Evolutionary conservation across 306 rosid genomes (phyloP).

Genomic region (Amphicarpaea edgeworthii): DNA sequence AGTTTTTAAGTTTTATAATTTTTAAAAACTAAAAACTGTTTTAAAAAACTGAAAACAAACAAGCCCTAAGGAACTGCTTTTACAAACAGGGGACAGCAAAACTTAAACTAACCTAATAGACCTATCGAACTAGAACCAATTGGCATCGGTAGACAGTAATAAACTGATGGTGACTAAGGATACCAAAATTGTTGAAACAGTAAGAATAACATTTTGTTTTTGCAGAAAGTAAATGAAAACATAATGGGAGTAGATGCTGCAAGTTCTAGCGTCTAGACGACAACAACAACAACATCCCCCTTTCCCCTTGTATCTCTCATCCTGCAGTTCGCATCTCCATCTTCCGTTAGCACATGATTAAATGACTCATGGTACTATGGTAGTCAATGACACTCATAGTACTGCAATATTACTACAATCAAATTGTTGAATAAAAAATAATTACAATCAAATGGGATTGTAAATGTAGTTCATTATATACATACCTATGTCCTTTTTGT

Average conservation of each 20-base stretch:
- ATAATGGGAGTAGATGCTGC: neutral
- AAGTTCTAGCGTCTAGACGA: constrained; percentile 29
- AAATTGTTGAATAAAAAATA: constrained; percentile 29
- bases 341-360: constrained; percentile 29
- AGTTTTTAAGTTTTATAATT: no score
- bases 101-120: constrained; percentile 7
- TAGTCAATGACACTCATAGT: constrained; percentile 13
- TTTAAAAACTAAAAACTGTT: no score
- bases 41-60: no score
- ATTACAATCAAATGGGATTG: constrained; percentile 26
- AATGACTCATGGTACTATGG: neutral
- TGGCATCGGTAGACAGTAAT: constrained; percentile 12
- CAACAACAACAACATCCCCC: neutral
- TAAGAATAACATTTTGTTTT: neutral
- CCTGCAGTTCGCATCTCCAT: neutral
- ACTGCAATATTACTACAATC: constrained; percentile 11
- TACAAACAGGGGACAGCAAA: neutral
- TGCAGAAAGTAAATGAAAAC: neutral
- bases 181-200: constrained; percentile 11
- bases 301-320: neutral
- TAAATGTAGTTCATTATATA: constrained; percentile 5
- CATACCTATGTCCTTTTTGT: constrained; percentile 81
- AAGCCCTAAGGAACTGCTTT: constrained; percentile 18
- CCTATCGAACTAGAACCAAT: constrained; percentile 16
- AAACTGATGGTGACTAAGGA: constrained; percentile 9